Evolutionary conservation across 2,329 filamentous ascomycete genomes (phyloP), one percentile per base, ranked within the genome.

Genomic region (Plectosphaerella sp.): DNA sequence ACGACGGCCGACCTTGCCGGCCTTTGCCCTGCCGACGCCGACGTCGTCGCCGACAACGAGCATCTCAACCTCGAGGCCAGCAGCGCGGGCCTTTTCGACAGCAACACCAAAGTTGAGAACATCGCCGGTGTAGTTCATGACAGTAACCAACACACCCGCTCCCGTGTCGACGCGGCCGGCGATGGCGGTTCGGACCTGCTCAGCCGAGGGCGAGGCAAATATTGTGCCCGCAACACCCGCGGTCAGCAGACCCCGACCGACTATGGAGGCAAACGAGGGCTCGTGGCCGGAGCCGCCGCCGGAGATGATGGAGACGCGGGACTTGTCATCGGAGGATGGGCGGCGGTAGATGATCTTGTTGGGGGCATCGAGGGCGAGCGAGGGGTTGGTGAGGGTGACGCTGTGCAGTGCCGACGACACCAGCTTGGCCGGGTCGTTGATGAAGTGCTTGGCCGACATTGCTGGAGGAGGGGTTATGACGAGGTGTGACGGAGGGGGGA

Each of bases 271-370:
- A 66, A 96, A 96, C 54, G 87, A 89, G 22, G 92, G 92, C 67
- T 97, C 92, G 65, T 97, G 92, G 60, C 92, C 92, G 18, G 87
- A 89, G 51, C 93, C 93, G 58, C 93, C 93, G 57, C 93, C 93
- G 2, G 89, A 92, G 59, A 97, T 78, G 63, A 97, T 79, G 52
- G 89, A 89, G 45, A 96, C 91, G n/a, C 18, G 16, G 63, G 89
- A 82, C 15, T 77, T 67, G n/a, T 53, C 62, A 61, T 8, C 28
- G 50, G 59, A 60, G 47, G 65, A 66, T 20, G 83, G 86, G 16
- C 88, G 82, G 52, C 83, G 82, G 73, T 94, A 96, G 63, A 96
- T 72, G 62, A 95, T 87, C 69, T 96, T 97, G 74, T 95, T 88
- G 49, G 83, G 75, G 28, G 73, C 69, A 67, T 97, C 91, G 60